Conservation (phyloP, 2,329 filamentous ascomycete species). For the Aspergillus sp. region DNA sequence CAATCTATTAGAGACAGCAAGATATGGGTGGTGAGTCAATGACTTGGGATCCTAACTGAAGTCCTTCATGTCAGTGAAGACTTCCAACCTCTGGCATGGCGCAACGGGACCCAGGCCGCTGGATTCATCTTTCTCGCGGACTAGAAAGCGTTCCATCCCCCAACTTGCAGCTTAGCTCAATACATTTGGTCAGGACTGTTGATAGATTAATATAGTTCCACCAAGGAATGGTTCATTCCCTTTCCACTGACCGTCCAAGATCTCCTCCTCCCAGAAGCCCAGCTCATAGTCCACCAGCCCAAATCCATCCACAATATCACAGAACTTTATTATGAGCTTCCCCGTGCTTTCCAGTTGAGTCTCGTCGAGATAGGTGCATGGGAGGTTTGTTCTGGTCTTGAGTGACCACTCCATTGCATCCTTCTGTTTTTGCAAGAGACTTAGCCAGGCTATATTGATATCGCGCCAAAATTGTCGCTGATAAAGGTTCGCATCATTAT, state of each 20-base stretch:
- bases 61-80: not conserved
- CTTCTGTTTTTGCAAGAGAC: not conserved
- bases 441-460: not conserved
- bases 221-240: not conserved
- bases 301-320: not conserved
- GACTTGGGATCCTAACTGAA: not conserved
- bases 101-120: not conserved
- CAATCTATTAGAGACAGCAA: not conserved
- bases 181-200: not conserved
- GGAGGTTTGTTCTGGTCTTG: not conserved
- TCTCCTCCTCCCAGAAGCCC: not conserved
- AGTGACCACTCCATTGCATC: not conserved
- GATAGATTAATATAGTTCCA: not conserved
- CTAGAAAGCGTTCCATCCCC: not conserved
- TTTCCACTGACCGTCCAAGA: not conserved
- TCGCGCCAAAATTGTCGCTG: not conserved
- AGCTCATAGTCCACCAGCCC: not conserved
- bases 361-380: not conserved
- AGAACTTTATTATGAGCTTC: not conserved
- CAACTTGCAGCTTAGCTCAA: not conserved
- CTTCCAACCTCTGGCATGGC: not conserved
- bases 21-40: not conserved
- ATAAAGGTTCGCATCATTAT: not conserved
- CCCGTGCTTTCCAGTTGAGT: not conserved
- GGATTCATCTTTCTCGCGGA: not conserved